These are phyloP conservation scores for Cordyceps cicadae DNA, from an alignment of 2,329 filamentous ascomycete genomes.

Conservation along the genomic window DNA sequence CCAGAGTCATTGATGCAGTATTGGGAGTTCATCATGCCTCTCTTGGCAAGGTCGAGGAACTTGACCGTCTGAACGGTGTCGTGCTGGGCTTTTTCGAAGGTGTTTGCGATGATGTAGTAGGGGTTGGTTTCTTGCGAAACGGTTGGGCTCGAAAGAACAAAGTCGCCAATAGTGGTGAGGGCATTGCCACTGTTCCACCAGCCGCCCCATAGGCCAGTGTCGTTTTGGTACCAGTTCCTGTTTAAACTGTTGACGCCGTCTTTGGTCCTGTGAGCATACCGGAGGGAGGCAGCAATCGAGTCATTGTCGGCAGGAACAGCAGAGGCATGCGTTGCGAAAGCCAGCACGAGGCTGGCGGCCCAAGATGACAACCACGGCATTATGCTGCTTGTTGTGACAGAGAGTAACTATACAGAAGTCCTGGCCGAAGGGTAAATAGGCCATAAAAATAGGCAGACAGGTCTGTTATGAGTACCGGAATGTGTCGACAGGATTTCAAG, in stretches of 20 bases:
- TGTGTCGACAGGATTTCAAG: neutral
- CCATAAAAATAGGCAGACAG: neutral
- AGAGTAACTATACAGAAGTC: neutral
- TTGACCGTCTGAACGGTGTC: slow-evolving; percentile 31
- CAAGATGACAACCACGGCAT: neutral
- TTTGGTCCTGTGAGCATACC: slow-evolving; percentile 27
- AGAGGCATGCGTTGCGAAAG: neutral
- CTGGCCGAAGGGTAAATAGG: too few species aligned
- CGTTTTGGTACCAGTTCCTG: slow-evolving; percentile 48
- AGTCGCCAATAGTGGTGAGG: slow-evolving; percentile 54
- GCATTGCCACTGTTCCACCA: slow-evolving; percentile 71
- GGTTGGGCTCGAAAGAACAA: slow-evolving; percentile 27
- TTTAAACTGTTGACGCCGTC: slow-evolving; percentile 40
- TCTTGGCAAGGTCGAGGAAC: slow-evolving; percentile 21
- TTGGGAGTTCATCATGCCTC: slow-evolving; percentile 29
- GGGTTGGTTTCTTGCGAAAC: slow-evolving; percentile 31
- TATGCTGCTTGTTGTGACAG: neutral
- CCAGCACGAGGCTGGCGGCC: neutral
- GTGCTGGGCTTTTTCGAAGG: slow-evolving; percentile 37
- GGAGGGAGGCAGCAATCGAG: slow-evolving; percentile 14
- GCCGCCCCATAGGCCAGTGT: slow-evolving; percentile 54
- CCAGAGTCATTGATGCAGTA: slow-evolving; percentile 25
- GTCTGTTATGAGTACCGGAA: neutral
- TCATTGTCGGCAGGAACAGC: neutral
- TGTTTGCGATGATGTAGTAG: slow-evolving; percentile 34